Conservation (phyloP, 2,329 filamentous ascomycete genomes). For the Xylaria sp. region DNA sequence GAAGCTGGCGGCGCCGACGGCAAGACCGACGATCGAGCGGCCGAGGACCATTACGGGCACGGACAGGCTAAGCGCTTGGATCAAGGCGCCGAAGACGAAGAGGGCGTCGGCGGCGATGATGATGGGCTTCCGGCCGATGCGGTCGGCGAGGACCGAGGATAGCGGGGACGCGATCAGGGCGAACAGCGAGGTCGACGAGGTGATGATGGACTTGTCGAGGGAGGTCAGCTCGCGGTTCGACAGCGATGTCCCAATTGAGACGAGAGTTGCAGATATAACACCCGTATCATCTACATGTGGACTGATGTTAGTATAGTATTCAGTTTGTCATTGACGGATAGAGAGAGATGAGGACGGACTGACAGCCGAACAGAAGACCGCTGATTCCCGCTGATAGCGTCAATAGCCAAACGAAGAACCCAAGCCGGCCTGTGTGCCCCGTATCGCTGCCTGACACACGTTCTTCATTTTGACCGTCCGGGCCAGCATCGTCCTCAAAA, state of each 20-base stretch:
- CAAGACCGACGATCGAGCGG: constrained; percentile 71
- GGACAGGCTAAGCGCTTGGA: constrained; percentile 64
- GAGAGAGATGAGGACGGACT: constrained; percentile 33
- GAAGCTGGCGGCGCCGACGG: constrained; percentile 78
- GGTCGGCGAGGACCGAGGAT: constrained; percentile 68
- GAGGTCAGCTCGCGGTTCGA: constrained; percentile 62
- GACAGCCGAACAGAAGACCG: constrained; percentile 71
- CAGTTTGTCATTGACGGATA: neutral
- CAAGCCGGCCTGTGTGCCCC: constrained; percentile 31
- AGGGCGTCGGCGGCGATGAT: constrained; percentile 69
- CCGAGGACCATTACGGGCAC: constrained; percentile 71
- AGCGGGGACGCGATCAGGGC: constrained; percentile 69
- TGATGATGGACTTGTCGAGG: constrained; percentile 73
- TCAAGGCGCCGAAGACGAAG: constrained; percentile 70
- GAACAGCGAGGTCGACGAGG: constrained; percentile 70
- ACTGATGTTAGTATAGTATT: constrained; percentile 11
- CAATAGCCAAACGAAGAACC: constrained; percentile 64
- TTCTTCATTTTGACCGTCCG: constrained; percentile 10
- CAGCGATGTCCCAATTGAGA: constrained; percentile 66
- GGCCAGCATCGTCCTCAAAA: constrained; percentile 21
- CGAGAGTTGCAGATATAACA: constrained; percentile 71
- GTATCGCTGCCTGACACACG: neutral
- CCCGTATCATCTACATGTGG: constrained; percentile 63
- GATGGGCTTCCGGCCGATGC: constrained; percentile 64
- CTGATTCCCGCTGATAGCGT: constrained; percentile 70